phyloP scores from a whole-genome alignment of 2,329 filamentous ascomycete genomes.

The Sclerotinia glacialis region DNA sequence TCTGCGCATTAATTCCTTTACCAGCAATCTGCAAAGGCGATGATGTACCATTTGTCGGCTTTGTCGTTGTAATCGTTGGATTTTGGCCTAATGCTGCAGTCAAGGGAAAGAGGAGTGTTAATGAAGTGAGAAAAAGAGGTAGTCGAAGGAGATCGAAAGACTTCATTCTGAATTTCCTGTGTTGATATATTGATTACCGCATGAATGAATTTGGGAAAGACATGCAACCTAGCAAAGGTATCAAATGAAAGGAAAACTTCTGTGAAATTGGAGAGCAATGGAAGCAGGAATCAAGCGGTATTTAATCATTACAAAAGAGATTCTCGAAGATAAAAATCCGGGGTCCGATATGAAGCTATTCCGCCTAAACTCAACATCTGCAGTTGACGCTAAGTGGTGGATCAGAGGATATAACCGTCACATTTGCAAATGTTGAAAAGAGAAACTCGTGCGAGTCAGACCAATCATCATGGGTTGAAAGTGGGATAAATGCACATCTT shows the following conservation, averaged over 20 bases:
- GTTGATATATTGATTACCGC: conserved; percentile 3
- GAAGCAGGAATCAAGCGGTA: neutral
- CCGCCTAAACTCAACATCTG: neutral
- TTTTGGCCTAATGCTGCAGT: conserved; percentile 9
- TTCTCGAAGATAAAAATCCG: neutral
- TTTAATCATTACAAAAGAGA: neutral
- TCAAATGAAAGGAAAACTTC: neutral
- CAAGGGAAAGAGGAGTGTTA: conserved; percentile 3
- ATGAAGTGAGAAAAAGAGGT: conserved; percentile 2
- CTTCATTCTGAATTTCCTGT: neutral
- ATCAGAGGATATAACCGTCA: neutral
- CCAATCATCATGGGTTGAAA: neutral
- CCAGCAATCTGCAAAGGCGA: conserved; percentile 33
- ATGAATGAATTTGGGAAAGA: neutral
- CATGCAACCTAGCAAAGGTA: neutral
- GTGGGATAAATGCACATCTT: neutral
- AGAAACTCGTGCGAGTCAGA: neutral
- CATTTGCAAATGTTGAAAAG: neutral
- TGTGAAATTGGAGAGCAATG: neutral
- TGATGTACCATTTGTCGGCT: conserved; percentile 36
- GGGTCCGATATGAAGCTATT: neutral
- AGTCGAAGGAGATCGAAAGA: neutral
- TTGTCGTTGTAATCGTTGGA: conserved; percentile 31
- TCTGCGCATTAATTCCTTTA: conserved; percentile 45
- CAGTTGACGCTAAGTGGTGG: neutral